A percentile compares a stretch with the other conserved stretches of the same genome.
Evolutionary conservation across 2,329 filamentous ascomycete species (phyloP).

Genomic region (Daldinia sp.): DNA sequence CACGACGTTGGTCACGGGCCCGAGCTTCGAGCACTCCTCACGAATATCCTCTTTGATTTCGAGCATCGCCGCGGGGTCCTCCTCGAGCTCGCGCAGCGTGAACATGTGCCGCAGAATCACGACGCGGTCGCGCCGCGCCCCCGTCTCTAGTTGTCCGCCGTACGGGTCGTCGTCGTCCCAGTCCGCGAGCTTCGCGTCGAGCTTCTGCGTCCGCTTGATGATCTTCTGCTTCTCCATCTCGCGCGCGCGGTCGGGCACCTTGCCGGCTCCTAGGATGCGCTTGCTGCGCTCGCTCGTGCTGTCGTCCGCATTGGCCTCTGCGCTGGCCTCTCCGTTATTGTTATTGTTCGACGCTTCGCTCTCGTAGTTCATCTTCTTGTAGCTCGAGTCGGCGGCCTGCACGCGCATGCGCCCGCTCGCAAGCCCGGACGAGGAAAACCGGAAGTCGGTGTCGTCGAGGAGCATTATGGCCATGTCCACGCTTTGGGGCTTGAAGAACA

Average conservation of each 20-base stretch:
- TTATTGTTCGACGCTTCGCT: slow-evolving; percentile 46
- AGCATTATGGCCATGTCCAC: slow-evolving; percentile 86
- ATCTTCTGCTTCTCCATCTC: slow-evolving; percentile 86
- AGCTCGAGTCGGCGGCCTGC: slow-evolving; percentile 86
- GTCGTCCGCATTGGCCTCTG: slow-evolving; percentile 30
- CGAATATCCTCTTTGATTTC: slow-evolving; percentile 96
- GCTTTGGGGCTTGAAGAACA: slow-evolving; percentile 96
- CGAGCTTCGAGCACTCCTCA: slow-evolving; percentile 88
- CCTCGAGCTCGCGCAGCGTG: slow-evolving; percentile 83
- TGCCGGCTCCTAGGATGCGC: slow-evolving; percentile 59
- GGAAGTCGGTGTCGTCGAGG: slow-evolving; percentile 84
- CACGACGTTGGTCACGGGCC: slow-evolving; percentile 89
- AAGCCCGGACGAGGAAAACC: slow-evolving; percentile 68
- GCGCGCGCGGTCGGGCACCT: slow-evolving; percentile 61
- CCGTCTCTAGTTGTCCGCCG: slow-evolving; percentile 61
- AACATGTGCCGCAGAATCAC: slow-evolving; percentile 96
- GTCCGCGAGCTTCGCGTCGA: slow-evolving; percentile 91
- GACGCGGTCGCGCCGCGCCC: slow-evolving; percentile 76
- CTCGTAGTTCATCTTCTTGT: slow-evolving; percentile 86
- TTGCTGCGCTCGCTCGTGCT: slow-evolving; percentile 34
- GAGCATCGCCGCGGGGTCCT: slow-evolving; percentile 83
- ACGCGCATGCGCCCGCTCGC: slow-evolving; percentile 78
- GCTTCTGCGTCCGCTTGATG: slow-evolving; percentile 89
- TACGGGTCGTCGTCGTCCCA: slow-evolving; percentile 91
- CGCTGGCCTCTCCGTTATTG: slow-evolving; percentile 29